Evolutionary conservation across 495 filamentous ascomycete species (phyloP).

Genomic region (Alectoria sarmentosa): DNA sequence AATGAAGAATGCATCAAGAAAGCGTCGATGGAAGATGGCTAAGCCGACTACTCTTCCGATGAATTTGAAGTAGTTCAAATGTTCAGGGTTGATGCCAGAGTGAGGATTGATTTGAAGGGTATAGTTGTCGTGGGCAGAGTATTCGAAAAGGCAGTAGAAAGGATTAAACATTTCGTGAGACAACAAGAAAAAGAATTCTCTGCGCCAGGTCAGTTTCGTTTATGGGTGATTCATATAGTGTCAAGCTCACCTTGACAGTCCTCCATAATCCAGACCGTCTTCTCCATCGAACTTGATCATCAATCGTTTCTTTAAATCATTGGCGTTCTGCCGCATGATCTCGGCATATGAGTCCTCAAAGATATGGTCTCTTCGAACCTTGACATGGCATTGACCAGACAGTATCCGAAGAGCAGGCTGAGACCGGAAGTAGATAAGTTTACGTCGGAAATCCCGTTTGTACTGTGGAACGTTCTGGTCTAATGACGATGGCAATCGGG

Average conservation of each 20-base stretch:
- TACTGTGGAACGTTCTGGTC: slow-evolving; percentile 99
- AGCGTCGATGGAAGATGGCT: slow-evolving; percentile 96
- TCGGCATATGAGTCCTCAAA: slow-evolving; percentile 99
- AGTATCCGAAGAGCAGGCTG: slow-evolving; percentile 93
- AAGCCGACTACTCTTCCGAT: slow-evolving; percentile 96
- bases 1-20: slow-evolving; percentile 99
- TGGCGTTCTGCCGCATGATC: slow-evolving; percentile 94
- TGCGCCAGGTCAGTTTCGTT: slow-evolving; percentile 33
- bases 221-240: background rate
- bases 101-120: slow-evolving; percentile 99
- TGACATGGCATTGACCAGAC: slow-evolving; percentile 95
- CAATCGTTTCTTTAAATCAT: slow-evolving; percentile 91
- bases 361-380: slow-evolving; percentile 91
- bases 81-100: slow-evolving; percentile 98
- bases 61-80: slow-evolving; percentile 99
- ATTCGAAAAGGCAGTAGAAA: slow-evolving; percentile 99
- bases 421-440: slow-evolving; percentile 98
- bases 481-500: slow-evolving; percentile 86
- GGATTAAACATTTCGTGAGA: slow-evolving; percentile 99
- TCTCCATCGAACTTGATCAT: slow-evolving; percentile 99
- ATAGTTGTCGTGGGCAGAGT: slow-evolving; percentile 99
- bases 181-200: slow-evolving; percentile 99
- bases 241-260: slow-evolving; percentile 66
- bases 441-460: slow-evolving; percentile 96
- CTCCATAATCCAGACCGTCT: slow-evolving; percentile 96